phyloP scores from a whole-genome alignment of 768 basidiomycete species.

The Lactifluus piperatus region DNA sequence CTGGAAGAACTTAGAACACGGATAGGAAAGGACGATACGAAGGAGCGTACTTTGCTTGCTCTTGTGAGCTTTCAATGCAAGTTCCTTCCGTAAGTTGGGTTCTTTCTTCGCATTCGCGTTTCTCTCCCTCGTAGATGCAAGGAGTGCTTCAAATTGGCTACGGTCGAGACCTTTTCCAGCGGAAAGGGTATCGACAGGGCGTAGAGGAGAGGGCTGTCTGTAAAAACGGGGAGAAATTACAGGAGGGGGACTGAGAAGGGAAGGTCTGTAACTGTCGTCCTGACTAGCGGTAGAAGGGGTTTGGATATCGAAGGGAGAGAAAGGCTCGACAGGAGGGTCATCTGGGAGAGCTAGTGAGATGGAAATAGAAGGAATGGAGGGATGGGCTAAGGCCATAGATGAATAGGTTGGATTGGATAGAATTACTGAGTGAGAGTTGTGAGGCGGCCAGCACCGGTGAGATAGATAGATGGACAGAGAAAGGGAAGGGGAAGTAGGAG shows the following conservation, averaged over 20 bases:
- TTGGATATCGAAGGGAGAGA: constrained; percentile 48
- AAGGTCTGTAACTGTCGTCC: constrained; percentile 48
- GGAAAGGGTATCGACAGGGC: constrained; percentile 30
- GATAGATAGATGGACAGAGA: constrained; percentile 23
- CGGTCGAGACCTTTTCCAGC: constrained; percentile 48
- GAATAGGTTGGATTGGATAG: constrained; percentile 19
- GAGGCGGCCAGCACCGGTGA: constrained; percentile 31
- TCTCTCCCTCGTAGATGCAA: constrained; percentile 52
- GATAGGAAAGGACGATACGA: background rate
- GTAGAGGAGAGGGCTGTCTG: constrained; percentile 43
- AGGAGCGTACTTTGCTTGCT: constrained; percentile 57
- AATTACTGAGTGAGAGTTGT: background rate
- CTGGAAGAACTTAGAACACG: constrained; percentile 29
- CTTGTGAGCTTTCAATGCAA: constrained; percentile 62
- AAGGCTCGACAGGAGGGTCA: constrained; percentile 42
- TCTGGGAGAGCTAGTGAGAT: constrained; percentile 62
- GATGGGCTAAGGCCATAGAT: constrained; percentile 28
- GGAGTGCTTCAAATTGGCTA: constrained; percentile 54
- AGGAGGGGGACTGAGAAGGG: constrained; percentile 50
- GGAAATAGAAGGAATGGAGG: constrained; percentile 55
- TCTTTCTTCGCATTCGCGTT: constrained; percentile 40
- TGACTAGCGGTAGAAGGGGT: constrained; percentile 24
- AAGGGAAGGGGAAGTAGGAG: constrained; percentile 26
- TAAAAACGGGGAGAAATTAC: constrained; percentile 32
- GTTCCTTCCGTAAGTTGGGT: constrained; percentile 62